A percentile compares a stretch with the other conserved stretches of the same genome.
Conservation (phyloP, 139 green algal species). For the Micromonas pusilla region DNA sequence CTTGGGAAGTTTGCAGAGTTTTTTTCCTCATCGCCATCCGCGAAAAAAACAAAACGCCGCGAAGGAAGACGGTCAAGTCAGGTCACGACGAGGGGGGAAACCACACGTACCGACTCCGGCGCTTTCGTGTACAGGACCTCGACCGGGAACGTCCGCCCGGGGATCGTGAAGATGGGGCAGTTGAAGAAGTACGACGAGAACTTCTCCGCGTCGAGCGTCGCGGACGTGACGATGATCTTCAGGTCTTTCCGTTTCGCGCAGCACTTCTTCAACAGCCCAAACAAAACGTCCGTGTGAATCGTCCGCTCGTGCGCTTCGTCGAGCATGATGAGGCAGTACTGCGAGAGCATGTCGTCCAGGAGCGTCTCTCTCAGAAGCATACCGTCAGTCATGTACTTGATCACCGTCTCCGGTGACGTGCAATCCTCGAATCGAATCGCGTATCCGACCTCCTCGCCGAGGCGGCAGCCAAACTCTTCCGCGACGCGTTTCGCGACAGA, state of each 20-base stretch:
- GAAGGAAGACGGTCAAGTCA: not conserved
- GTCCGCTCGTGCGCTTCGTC: constrained; percentile 90
- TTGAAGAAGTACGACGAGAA: constrained; percentile 51
- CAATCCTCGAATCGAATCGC: constrained; percentile 97
- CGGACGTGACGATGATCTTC: constrained; percentile 92
- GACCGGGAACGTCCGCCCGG: constrained; percentile 94
- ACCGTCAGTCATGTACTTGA: constrained; percentile 66
- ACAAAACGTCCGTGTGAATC: constrained; percentile 92
- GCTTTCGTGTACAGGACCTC: constrained; percentile 84
- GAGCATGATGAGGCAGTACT: constrained; percentile 77
- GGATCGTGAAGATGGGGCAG: constrained; percentile 87
- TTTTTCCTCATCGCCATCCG: not conserved
- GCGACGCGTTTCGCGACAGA: constrained; percentile 91
- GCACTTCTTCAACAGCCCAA: constrained; percentile 90
- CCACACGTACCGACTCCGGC: constrained; percentile 53
- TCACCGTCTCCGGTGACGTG: constrained; percentile 71
- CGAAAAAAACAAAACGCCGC: not conserved
- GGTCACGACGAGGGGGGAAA: not conserved
- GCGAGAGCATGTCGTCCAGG: constrained; percentile 66
- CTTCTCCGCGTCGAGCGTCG: constrained; percentile 72
- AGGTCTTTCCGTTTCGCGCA: constrained; percentile 81
- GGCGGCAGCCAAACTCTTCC: constrained; percentile 75
- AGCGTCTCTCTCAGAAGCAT: constrained; percentile 94
- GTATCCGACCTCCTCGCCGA: constrained; percentile 74
- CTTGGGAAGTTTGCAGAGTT: not conserved